Evolutionary conservation across 768 basidiomycete species (phyloP).

Genomic region (Cystofilobasidium macerans): DNA sequence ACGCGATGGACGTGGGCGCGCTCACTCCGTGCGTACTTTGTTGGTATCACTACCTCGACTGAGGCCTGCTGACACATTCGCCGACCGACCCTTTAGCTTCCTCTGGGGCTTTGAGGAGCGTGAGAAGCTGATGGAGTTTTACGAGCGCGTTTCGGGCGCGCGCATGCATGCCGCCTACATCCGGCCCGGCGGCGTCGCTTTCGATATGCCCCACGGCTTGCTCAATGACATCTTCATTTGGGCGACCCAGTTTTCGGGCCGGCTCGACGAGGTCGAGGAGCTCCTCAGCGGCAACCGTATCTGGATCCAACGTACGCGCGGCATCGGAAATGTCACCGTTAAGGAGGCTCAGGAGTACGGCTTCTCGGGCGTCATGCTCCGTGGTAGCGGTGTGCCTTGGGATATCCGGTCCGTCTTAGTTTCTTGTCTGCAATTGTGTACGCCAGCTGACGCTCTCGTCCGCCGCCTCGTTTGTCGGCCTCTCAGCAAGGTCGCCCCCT

Average conservation of each 20-base stretch:
- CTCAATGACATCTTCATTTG: slow-evolving; percentile 96
- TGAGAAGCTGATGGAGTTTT: slow-evolving; percentile 99
- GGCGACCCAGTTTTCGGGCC: slow-evolving; percentile 79
- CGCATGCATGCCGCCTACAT: slow-evolving; percentile 97
- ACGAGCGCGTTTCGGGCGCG: slow-evolving; percentile 96
- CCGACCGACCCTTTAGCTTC: no score
- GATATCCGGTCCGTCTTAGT: slow-evolving; percentile 52
- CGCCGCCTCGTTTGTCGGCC: neutral
- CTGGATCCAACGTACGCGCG: slow-evolving; percentile 91
- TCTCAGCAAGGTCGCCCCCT: slow-evolving; percentile 62
- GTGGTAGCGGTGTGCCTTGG: slow-evolving; percentile 89
- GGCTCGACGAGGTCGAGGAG: slow-evolving; percentile 95
- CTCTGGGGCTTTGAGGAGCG: slow-evolving; percentile 99
- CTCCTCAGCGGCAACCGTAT: slow-evolving; percentile 95
- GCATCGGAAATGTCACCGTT: slow-evolving; percentile 79
- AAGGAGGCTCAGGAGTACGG: slow-evolving; percentile 82
- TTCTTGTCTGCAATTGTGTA: neutral
- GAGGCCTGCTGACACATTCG: no score
- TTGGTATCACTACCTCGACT: no score
- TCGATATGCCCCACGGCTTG: slow-evolving; percentile 95
- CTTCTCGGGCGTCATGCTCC: slow-evolving; percentile 93
- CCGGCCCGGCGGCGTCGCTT: slow-evolving; percentile 93
- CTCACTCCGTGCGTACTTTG: no score
- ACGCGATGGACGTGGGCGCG: slow-evolving; percentile 65
- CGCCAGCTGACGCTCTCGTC: neutral